Base-by-base conservation (phyloP, 139 green algal genomes). In the Astrephomene gubernaculifera region DNA sequence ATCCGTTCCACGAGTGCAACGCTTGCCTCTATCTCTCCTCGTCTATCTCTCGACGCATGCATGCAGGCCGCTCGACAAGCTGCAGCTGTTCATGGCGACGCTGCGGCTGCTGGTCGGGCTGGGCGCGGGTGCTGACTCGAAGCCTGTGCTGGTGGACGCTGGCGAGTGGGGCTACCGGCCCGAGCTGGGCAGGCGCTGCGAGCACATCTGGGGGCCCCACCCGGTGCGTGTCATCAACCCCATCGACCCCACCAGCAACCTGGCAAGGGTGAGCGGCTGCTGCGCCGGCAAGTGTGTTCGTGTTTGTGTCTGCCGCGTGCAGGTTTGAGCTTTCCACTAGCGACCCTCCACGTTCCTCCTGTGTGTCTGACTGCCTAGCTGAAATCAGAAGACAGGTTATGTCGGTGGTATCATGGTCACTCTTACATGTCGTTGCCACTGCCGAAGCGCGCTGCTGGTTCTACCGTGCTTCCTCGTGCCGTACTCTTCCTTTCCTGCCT, bases 211-310 rank as follows among this genome's bases (percentile, higher is more conserved):
- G 69, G 25, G 24, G 10, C 21, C 1, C 1, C 39, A 75, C 39
- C 39, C 39, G 3, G 69, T 75, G 24, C 1, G 6, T 24, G 27
- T 75, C 12, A 24, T 75, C 12, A 39, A 75, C 41, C 69, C 69
- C 39, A 75, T 75, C 69, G 69, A 75, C 69, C 69, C 69, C 41
- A 75, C 69, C 41, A 60, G 69, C 69, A 75, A 75, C 69, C 36
- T 75, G 5, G 41, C 69, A 1, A 54, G 19, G 69, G 69, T 75
- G 41, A 12, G 38, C n/a, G n/a, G n/a, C n/a, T n/a, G n/a, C n/a
- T n/a, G n/a, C n/a, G n/a, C n/a, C n/a, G n/a, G n/a, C n/a, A n/a
- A n/a, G n/a, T n/a, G n/a, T n/a, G n/a, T n/a, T n/a, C n/a, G n/a
- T n/a, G n/a, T n/a, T n/a, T n/a, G n/a, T n/a, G n/a, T n/a, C n/a